Base-by-base conservation (phyloP, 2,329 filamentous ascomycete genomes). In the Talaromyces sp. region DNA sequence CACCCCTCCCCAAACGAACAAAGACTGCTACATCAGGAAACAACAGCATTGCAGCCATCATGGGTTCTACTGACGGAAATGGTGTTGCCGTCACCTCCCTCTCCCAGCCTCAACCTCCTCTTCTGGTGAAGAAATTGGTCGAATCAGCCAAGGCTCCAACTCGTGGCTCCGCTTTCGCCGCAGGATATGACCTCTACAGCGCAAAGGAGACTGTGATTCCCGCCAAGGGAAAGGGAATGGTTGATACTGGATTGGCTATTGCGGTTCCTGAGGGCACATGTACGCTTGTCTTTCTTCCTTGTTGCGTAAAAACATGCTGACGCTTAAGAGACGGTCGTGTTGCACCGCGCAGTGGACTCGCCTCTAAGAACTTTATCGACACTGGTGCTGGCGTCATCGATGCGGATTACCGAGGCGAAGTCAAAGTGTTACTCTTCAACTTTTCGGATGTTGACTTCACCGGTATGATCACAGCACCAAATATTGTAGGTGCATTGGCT, bases 311-410 rank as follows among this genome's bases (percentile, higher is more conserved):
- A 16, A 8, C 1, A 24, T 59, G 5, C 56, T 59, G 37, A 59
- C 39, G 31, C 14, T 33, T 47, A 47, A n/a, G 47, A 94, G 92
- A 98, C 76, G 94, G 94, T 70, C 90, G 93, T 65, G 88, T 97
- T 63, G 93, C 93, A 3, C 93, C 93, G 10, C 90, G 93, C 69
- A 95, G 91, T n/a, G 93, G 93, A 57, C 89, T 97, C 41, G 94
- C 94, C 2, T 85, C 89, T 67, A 99, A 99, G 83, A 88, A 98
- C 82, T 95, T 93, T 80, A 98, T 99, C 76, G 93, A 97, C 78
- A 95, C 91, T 0, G 93, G 96, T 68, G 95, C 95, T 0, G 95
- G 95, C 63, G 95, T 99, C 69, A 98, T 99, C 72, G 95, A 99
- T 78, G 93, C 94, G 39, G 95, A 99, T 80, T 99, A 99, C 83